Base-by-base conservation (phyloP, 2,329 filamentous ascomycete genomes). In the Hymenotorrendiella dingleyae region DNA sequence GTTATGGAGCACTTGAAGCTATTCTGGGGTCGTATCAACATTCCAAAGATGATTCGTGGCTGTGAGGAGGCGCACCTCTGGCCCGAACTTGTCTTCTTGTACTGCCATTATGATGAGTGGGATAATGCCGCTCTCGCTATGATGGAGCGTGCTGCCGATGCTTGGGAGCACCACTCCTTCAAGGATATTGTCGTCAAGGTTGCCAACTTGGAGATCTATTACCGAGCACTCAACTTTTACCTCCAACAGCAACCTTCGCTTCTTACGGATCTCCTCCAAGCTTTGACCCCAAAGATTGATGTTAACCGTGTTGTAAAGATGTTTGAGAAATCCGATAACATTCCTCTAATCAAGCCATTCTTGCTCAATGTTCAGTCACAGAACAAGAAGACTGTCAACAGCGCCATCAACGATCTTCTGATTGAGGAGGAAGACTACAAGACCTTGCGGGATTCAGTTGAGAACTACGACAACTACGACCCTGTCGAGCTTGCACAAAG, bases 371-470 rank as follows among this genome's bases (percentile, higher is more conserved):
- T 98, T 20, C 93, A 98, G 68, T 69, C 80, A 11, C 93, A 98
- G 69, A 98, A 98, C 76, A 98, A 98, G 82, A 87, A 89, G 54
- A 86, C 87, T 39, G 93, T 98, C 61, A 98, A 98, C 68, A 89
- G 94, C 61, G 93, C 93, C 20, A 95, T 98, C 68, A 96, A 98
- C 63, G 93, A 98, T 62, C 70, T 98, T 35, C 73, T 98, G 57
- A 98, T 98, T 47, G 93, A 98, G 67, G 93, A 98, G 66, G 94
- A 98, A 63, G 94, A 98, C 64, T 91, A 98, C 77, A 97, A 98
- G 82, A 96, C 91, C 12, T 76, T 98, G 21, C 86, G 89, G 40
- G 93, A 98, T 67, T 98, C 93, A 2, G 91, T 96, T 9, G 88
- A 96, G 70, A 95, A 95, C 70, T 94, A 96, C 66, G 93, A 98